Conservation (phyloP, 148 eudicot genomes). For the Rhododendron ovatum region DNA sequence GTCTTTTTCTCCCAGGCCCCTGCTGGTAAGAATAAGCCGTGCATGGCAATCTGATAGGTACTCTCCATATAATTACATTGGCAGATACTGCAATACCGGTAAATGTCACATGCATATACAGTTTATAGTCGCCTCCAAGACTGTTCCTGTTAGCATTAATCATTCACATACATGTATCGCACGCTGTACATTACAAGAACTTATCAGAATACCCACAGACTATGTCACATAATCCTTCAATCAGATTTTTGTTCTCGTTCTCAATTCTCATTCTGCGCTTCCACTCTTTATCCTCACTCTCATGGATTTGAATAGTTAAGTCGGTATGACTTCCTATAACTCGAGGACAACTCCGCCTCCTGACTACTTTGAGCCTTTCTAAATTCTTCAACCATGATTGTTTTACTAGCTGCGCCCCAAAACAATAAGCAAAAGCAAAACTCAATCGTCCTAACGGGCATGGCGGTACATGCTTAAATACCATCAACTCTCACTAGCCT, state of each 20-base stretch:
- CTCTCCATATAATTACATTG: neutral
- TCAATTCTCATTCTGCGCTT: no score
- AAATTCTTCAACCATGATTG: neutral
- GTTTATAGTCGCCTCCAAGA: no score
- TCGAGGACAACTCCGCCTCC: neutral
- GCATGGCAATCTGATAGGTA: neutral
- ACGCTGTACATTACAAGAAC: no score
- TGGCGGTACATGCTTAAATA: neutral
- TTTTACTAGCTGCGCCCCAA: neutral
- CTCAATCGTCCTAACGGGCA: neutral
- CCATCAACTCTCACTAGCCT: neutral
- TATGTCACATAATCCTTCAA: no score
- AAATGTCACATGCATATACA: neutral
- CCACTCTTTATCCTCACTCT: no score
- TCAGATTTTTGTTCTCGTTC: no score
- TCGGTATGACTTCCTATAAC: neutral
- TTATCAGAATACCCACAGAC: no score
- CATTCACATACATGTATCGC: no score
- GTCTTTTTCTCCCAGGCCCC: neutral
- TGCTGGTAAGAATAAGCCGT: constrained; percentile 2
- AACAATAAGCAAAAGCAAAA: neutral
- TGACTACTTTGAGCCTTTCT: neutral
- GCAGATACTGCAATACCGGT: neutral
- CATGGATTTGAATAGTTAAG: neutral
- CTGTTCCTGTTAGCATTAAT: no score